phyloP scores from a whole-genome alignment of 345 rosid genomes.

The Arabidopsis suecica region DNA sequence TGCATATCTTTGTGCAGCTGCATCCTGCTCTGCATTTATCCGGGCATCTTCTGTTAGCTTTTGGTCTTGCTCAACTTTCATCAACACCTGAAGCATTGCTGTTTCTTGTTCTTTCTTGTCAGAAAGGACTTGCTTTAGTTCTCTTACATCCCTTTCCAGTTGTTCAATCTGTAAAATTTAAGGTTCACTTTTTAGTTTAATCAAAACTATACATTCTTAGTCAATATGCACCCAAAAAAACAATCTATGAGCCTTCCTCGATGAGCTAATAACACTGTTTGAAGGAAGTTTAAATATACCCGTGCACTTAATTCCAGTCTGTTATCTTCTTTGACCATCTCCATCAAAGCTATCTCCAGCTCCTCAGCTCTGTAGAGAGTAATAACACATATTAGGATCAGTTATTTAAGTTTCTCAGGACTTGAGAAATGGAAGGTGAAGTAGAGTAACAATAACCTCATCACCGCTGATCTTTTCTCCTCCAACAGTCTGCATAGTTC shows the following conservation, averaged over 20 bases:
- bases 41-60: conserved; percentile 93
- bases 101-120: conserved; percentile 91
- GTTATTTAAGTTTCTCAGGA: background rate
- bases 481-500: conserved; percentile 82
- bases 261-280: background rate
- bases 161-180: conserved; percentile 64
- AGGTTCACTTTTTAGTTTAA: conserved; percentile 1
- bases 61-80: conserved; percentile 91
- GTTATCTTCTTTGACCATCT: conserved; percentile 92
- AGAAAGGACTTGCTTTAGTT: conserved; percentile 61
- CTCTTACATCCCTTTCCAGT: conserved; percentile 69
- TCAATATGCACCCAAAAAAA: background rate
- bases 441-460: conserved; percentile 62
- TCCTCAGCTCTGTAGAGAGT: conserved; percentile 81
- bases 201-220: background rate
- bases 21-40: conserved; percentile 73
- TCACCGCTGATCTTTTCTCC: conserved; percentile 82
- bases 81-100: conserved; percentile 83
- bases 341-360: conserved; percentile 92
- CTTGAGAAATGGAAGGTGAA: conserved; percentile 6
- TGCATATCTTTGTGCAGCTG: conserved; percentile 70
- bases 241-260: background rate
- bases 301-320: conserved; percentile 71
- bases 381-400: conserved; percentile 15
- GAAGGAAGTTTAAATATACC: conserved; percentile 51